Evolutionary conservation across 2,329 filamentous ascomycete genomes (phyloP), one percentile per base, ranked within the genome.

Genomic region (Epichloe bromicola): DNA sequence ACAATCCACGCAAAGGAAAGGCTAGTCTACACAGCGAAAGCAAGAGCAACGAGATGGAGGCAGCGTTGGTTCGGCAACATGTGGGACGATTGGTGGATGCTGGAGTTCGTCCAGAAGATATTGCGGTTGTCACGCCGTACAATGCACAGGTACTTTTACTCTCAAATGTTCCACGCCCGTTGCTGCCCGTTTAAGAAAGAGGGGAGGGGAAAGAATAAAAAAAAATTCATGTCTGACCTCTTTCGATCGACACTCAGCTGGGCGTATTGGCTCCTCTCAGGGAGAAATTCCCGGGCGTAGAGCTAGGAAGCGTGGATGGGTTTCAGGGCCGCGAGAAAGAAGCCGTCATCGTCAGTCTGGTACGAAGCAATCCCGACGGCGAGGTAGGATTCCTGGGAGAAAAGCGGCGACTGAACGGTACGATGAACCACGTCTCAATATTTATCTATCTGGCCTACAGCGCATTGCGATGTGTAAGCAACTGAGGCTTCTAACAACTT

Each of bases 301-400:
- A 98, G 66, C 74, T 98, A n/a, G 93, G 93, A 36, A 95, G 88
- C 60, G 88, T 98, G 2, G 93, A 98, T 66, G 93, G 91, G 2
- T 98, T 98, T 65, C 93, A 98, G 67, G 93, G 93, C 36, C 81
- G 93, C 17, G 93, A 98, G 68, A 98, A 98, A 68, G 93, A 98
- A 67, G 93, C 88, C 2, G 84, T 98, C 15, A 78, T 98, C 39
- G 83, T 98, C 48, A 95, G 85, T 66, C 76, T 97, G n/a, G 93
- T 98, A 51, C 78, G 93, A 57, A 96, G 90, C 67, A 98, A 98
- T 64, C 58, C 80, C 5, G 80, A 89, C 46, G 81, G 83, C 48
- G 89, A 97, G 65, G 90, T 97, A 14, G 93, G 93, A 10, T 98
- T 98, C 62, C 70, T 98, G 38, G 88, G 82, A 14, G 93, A 98